Evolutionary conservation across 225 moss, liverwort and hornwort genomes (phyloP), one percentile per base, ranked within the genome.

Genomic region (Lunularia cruciata): DNA sequence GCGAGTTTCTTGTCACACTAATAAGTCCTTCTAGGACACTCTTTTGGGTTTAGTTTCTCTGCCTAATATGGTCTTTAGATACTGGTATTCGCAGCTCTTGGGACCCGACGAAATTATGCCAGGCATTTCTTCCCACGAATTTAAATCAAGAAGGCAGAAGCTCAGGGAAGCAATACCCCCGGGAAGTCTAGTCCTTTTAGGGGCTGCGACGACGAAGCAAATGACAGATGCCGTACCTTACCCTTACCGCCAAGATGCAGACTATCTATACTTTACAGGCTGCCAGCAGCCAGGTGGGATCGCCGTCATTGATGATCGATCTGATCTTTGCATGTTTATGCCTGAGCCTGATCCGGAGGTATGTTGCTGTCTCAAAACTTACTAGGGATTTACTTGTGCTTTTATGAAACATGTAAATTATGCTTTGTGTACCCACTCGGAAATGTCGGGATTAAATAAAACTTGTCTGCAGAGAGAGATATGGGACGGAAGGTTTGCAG

Each of bases 141-240:
- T 98, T 83, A 81, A 74, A 9, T 57, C 73, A 30, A 89, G 98
- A 70, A 84, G 98, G 73, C 78, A 75, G 62, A 91, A 85, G 52
- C 91, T 98, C 48, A 79, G 78, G 69, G 83, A 81, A 22, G 65
- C 75, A 31, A 73, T 93, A 30, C 98, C 98, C 14, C 79, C 79
- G n/a, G 91, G 93, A 56, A 98, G 93, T 75, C 76, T 93, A 73
- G 87, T 98, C 62, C 83, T 98, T 18, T 69, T 98, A 33, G 81
- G 78, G 33, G 86, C 98, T 77, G 98, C 91, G 16, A 47, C 83
- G 11, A 84, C 79, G 68, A 93, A 98, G 66, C 89, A 98, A 75
- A 98, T 93, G 98, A 93, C 91, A 57, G 86, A 86, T 26, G 89
- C 81, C 23, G 98, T 98, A 63, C 98, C 93, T 33, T 98, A 93